phyloP scores from a whole-genome alignment of 83 land plant species.

The Picea engelmannii region DNA sequence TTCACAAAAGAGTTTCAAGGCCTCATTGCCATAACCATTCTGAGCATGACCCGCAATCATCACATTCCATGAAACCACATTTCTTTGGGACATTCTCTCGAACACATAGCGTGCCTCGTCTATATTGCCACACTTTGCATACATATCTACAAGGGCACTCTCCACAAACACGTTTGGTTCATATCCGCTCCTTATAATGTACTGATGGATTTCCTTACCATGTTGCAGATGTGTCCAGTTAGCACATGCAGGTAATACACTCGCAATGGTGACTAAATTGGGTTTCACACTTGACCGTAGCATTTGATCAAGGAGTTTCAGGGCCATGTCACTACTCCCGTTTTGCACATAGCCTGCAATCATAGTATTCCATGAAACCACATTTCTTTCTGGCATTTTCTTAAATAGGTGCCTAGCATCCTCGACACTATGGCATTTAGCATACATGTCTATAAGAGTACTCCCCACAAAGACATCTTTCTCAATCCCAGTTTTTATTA shows the following conservation, averaged over 20 bases:
- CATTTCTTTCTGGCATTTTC: background rate
- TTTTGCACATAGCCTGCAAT: background rate
- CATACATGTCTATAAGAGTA: conserved; percentile 5
- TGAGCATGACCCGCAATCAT: background rate
- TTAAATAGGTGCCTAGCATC: background rate
- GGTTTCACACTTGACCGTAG: background rate
- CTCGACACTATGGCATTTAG: background rate
- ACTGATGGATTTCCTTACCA: background rate
- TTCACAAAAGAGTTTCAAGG: background rate
- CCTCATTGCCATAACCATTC: background rate
- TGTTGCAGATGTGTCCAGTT: background rate
- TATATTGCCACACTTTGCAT: background rate
- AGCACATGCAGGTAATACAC: conserved; percentile 3
- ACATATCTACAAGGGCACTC: background rate
- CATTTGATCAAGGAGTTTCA: background rate
- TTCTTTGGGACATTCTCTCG: background rate
- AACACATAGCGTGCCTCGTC: background rate
- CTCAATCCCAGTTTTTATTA: background rate
- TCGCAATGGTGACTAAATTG: background rate
- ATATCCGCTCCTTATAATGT: background rate
- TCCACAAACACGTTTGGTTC: background rate
- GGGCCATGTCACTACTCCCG: background rate
- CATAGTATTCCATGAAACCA: background rate
- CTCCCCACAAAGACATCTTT: background rate
- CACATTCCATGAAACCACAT: conserved; percentile 1